Evolutionary conservation across 176 grass and related monocot species (phyloP), one percentile per base, ranked within the genome.

Genomic region (Eragrostis nindensis): DNA sequence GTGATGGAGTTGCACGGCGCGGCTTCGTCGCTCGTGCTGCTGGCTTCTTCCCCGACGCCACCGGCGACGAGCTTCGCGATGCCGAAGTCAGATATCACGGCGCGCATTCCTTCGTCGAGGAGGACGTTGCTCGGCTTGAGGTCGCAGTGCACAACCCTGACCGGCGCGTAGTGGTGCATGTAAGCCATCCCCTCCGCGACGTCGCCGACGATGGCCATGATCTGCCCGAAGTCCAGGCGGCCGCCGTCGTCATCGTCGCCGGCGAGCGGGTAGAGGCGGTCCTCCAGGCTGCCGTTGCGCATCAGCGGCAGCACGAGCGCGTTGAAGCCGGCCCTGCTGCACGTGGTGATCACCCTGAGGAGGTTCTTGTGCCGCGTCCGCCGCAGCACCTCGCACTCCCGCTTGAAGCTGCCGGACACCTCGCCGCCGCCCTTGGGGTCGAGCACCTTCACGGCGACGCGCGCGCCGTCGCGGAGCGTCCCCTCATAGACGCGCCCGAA

Each of bases 101-200:
- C 95, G 17, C 85, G 87, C 95, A 97, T 92, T 18, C 81, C 92
- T 0, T 88, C 84, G 68, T 92, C 87, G 16, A 97, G 85, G 46
- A 97, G 92, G 41, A 97, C 85, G 69, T 97, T 97, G 92, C 94
- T 92, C 0, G 94, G 89, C 73, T 97, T 97, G 19, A 97, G 85
- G 80, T 97, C 94, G 44, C 92, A 97, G 62, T 97, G 94, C 70
- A 94, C 87, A 44, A 98, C 90, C 73, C 66, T 87, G 22, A 94
- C 88, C 65, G 88, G 90, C 76, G 90, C 84, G 77, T 94, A 94
- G 81, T 94, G 92, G 78, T 98, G 95, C 83, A 98, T 75, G 69
- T 94, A 98, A 19, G 95, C 90, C 76, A 98, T 82, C 19, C 95
- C 95, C 80, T 98, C 86, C 11, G 92, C 95, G 40, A 98, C 81